A percentile compares a stretch with the other conserved stretches of the same genome.
Evolutionary conservation across 768 basidiomycete species (phyloP).

Genomic region (Hemileccinum impolitum): DNA sequence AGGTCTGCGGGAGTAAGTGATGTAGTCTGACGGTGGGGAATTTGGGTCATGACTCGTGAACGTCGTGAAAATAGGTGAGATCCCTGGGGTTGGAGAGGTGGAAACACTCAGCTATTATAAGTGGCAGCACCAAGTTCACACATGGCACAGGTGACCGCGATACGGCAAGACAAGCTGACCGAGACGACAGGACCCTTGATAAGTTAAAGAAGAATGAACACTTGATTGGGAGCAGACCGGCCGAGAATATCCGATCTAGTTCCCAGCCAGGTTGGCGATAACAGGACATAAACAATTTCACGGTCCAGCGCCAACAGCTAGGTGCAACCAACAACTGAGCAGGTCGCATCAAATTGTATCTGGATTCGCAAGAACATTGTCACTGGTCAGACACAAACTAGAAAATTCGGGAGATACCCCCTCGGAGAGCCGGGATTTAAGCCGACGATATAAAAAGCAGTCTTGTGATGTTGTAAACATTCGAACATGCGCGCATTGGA

Average conservation of each 20-base stretch:
- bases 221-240: not conserved
- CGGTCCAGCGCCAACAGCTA: no score
- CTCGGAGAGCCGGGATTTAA: not conserved
- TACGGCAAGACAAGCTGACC: no score
- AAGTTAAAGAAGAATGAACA: no score
- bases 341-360: not conserved
- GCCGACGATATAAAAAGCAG: not conserved
- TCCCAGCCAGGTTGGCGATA: not conserved
- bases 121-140: not conserved
- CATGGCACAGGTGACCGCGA: no score
- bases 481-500: no score
- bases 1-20: not conserved
- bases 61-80: not conserved
- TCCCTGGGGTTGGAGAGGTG: not conserved
- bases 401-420: not conserved
- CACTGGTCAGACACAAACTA: not conserved
- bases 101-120: slow-evolving; percentile 5
- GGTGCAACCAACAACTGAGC: not conserved
- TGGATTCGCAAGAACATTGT: not conserved
- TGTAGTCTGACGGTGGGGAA: not conserved
- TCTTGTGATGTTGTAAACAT: no score
- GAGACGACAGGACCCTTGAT: no score
- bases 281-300: not conserved
- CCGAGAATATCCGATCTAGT: slow-evolving; percentile 6
- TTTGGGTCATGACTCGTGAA: slow-evolving; percentile 6